A percentile compares a stretch with the other conserved stretches of the same genome.
Evolutionary conservation across 768 basidiomycete genomes (phyloP).

Genomic region (Bullera alba): DNA sequence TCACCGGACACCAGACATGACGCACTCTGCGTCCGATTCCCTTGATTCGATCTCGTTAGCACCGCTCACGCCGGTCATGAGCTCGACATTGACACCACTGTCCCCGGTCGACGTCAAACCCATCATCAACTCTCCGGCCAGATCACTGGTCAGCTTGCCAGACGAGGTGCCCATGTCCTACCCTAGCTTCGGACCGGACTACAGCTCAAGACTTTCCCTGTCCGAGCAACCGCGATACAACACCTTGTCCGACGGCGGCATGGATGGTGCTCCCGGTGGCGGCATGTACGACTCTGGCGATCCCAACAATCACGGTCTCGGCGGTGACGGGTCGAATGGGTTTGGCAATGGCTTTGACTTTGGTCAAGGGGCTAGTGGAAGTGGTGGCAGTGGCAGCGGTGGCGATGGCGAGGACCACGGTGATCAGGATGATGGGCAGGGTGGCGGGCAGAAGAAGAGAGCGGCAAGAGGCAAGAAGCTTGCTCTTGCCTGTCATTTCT

Average conservation of each 20-base stretch:
- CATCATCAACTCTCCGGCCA: neutral
- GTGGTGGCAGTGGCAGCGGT: conserved; percentile 6
- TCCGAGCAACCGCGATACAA: neutral
- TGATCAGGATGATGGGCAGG: neutral
- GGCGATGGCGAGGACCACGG: neutral
- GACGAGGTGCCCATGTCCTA: no score
- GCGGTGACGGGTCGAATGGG: neutral
- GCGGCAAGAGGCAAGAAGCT: conserved; percentile 3
- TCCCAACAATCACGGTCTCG: neutral
- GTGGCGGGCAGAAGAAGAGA: neutral
- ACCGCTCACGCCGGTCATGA: neutral
- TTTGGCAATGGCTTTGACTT: neutral
- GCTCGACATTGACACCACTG: neutral
- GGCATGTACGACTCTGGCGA: neutral
- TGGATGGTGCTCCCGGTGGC: neutral
- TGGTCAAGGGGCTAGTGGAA: neutral
- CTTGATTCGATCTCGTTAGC: neutral
- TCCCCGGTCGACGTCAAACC: neutral
- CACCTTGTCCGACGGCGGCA: neutral
- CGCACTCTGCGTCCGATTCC: neutral
- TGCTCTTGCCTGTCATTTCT: conserved; percentile 46
- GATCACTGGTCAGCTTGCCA: neutral
- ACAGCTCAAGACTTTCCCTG: no score
- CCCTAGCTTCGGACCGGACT: no score
- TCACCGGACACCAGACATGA: no score